These are phyloP conservation scores for Cercospora zeae-maydis DNA, from an alignment of 2,329 filamentous ascomycete species.

Conservation along the genomic window DNA sequence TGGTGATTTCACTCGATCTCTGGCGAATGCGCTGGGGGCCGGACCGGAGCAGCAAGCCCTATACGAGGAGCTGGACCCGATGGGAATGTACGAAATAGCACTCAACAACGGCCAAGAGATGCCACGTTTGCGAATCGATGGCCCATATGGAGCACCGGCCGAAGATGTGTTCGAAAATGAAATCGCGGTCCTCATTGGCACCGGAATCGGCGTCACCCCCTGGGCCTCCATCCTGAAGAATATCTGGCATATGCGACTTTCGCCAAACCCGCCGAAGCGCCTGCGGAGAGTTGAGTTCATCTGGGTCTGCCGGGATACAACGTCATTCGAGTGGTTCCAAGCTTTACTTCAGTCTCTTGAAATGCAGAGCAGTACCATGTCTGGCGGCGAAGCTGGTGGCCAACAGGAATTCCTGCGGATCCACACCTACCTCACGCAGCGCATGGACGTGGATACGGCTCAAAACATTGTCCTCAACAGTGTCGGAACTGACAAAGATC, in stretches of 20 bases:
- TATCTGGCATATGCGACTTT: conserved; percentile 92
- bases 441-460: conserved; percentile 83
- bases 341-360: conserved; percentile 87
- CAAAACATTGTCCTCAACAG: conserved; percentile 97
- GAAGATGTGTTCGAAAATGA: conserved; percentile 97
- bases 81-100: conserved; percentile 97
- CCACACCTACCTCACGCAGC: conserved; percentile 95
- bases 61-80: conserved; percentile 84
- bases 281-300: conserved; percentile 96
- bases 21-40: conserved; percentile 94
- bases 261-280: conserved; percentile 82
- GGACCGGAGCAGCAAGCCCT: conserved; percentile 82
- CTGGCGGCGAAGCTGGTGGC: conserved; percentile 46
- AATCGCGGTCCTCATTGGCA: conserved; percentile 80
- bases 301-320: conserved; percentile 96
- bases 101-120: conserved; percentile 89
- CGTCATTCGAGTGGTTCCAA: conserved; percentile 98
- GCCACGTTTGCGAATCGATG: conserved; percentile 85
- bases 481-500: conserved; percentile 82
- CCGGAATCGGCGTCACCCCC: conserved; percentile 81
- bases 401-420: conserved; percentile 87
- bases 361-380: conserved; percentile 68
- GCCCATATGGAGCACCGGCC: conserved; percentile 92
- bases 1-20: conserved; percentile 87
- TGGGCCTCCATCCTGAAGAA: conserved; percentile 91